Conservation (phyloP, 2,329 filamentous ascomycete genomes). For the Clathrospora elynae region DNA sequence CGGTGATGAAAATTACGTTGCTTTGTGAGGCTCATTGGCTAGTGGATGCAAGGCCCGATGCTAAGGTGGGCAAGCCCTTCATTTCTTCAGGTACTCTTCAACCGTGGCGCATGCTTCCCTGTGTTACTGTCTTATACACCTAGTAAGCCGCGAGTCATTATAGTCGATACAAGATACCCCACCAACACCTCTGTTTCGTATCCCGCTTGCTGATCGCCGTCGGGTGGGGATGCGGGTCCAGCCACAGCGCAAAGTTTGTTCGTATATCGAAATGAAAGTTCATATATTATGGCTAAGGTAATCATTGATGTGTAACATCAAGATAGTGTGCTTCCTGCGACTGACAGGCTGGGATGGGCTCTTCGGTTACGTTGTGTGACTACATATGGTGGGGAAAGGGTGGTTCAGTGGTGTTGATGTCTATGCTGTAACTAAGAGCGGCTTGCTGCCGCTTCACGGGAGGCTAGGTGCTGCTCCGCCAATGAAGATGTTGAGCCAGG, state of each 20-base stretch:
- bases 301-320: conserved; percentile 4
- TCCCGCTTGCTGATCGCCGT: conserved; percentile 1
- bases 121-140: conserved; percentile 12
- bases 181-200: conserved; percentile 5
- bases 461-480: conserved; percentile 4
- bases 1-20: conserved; percentile 4
- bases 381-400: conserved; percentile 1
- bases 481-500: conserved; percentile 5
- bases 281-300: conserved; percentile 3
- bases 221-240: conserved; percentile 6
- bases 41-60: background rate
- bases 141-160: conserved; percentile 10
- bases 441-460: conserved; percentile 9
- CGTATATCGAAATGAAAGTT: conserved; percentile 4
- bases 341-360: conserved; percentile 8
- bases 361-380: conserved; percentile 8
- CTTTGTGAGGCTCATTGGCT: background rate
- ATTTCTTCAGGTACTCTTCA: conserved; percentile 1
- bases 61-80: background rate
- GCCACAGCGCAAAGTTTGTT: conserved; percentile 8
- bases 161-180: conserved; percentile 1
- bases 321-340: too few relatives aligned
- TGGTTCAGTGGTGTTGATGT: conserved; percentile 8
- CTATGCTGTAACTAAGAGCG: conserved; percentile 3
- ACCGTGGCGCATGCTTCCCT: conserved; percentile 7